Evolutionary conservation across 805 yeast species (phyloP), one percentile per base, ranked within the genome.

Genomic region (Candida oleophila): DNA sequence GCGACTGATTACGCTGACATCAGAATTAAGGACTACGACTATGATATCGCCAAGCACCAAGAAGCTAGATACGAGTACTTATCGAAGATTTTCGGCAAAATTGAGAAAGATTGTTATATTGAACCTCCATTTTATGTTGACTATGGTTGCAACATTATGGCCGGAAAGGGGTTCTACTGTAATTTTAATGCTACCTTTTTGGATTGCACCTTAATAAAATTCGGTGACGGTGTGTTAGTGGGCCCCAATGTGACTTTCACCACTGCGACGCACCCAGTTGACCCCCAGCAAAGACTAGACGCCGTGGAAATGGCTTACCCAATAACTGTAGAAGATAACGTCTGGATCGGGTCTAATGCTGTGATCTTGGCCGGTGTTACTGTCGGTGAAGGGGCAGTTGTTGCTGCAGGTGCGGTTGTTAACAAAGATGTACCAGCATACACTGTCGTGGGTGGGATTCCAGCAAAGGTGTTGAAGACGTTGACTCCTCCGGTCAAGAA

Each of bases 341-440:
- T 82, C 7, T 85, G 91, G 92, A 66, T 85, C 36, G 88, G 87
- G 14, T 71, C 82, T 1, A 70, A 72, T 36, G 80, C 67, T 14
- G 66, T 68, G 1, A 72, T 86, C 7, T 61, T 84, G 43, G 86
- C 87, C 2, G 91, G 90, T 7, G 83, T 82, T 9, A 78, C 76
- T 1, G 72, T 85, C 39, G 91, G 90, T 12, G 78, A 80, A 42
- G 77, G 78, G 8, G 73, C 75, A 3, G 80, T 81, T 1, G 70
- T 85, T 38, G 91, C 84, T 2, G 88, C 90, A 2, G 89, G 88
- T 3, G 66, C 84, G 5, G 82, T 83, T 2, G 89, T 86, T 19
- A 73, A 76, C 16, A 78, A 68, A 46, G 79, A 75, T 48, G 76
- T 85, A 22, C 84, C 86, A 0, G 66, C 77, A 2, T 66, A 73